Base-by-base conservation (phyloP, 1,284 basidiomycete genomes). In the Coriolopsis trogii region DNA sequence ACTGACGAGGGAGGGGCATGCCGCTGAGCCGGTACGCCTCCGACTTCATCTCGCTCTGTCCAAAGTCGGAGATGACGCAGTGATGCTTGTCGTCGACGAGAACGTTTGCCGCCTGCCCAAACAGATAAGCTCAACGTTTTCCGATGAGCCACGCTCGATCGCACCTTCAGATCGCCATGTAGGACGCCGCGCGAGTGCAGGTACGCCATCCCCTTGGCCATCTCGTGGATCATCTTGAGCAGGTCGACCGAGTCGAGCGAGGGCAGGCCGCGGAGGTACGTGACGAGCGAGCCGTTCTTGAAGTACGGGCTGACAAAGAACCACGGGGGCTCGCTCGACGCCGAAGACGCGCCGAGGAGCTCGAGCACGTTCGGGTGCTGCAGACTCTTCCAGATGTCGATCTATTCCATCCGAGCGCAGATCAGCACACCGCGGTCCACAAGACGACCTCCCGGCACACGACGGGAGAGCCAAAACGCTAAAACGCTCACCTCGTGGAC, bases 11-110 rank as follows among this genome's bases (percentile, higher is more conserved):
- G 15, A 72, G 70, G 4, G 74, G 65, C 36, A 68, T 71, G 16
- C 81, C 80, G 58, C 80, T 87, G 5, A 86, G 67, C 24, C 80
- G 75, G 61, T 77, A 82, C 3, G 78, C 83, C 63, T 90, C 87
- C 21, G 75, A 79, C 71, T 84, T 88, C 77, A 92, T 83, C 67
- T 88, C 84, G 60, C 80, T 87, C 66, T 91, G 85, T 0, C 88
- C 89, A 65, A 92, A 92, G 63, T 91, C 89, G 12, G 85, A 81
- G 48, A 92, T 82, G 31, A 90, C 74, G 55, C 87, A 91, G 43
- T 75, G 79, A 9, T 78, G 73, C 3, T 75, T 69, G 59, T 89
- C 84, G 59, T 85, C 80, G 9, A 92, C 81, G 3, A 93, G 77
- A 6, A 92, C 79, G 65, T 92, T 92, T 3, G 84, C 74, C 7